Evolutionary conservation across 257 asterid species (phyloP), one percentile per base, ranked within the genome.

Genomic region (Ajuga chamaepitys): DNA sequence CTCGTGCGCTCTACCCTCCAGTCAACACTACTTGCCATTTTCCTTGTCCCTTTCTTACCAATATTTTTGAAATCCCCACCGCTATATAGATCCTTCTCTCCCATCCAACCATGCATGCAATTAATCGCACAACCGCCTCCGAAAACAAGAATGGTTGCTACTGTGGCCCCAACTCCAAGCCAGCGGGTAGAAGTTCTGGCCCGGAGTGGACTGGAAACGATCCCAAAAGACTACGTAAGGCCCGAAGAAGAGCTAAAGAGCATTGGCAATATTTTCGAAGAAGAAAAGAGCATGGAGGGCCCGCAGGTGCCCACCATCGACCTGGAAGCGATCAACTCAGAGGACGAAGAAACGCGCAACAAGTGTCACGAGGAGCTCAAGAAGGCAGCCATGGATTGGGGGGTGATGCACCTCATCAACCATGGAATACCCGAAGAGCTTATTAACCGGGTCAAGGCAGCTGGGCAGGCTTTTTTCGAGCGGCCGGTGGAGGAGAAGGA

Each of bases 351-450:
- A 8, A 69, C 68, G 26, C 73, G 77, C 0, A 70, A 40, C 46
- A 73, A 51, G 52, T 83, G 97, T 64, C 87, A 58, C 24, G 62
- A 75, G 42, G 91, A 81, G 79, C 34, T 92, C 78, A 81, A 67
- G 74, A 76, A 55, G 62, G 95, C 93, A 45, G 97, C 98, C 0
- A 69, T 35, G 75, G 96, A 92, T 14, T 92, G 98, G 98, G 96
- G 98, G 7, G 98, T 92, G 11, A 89, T 92, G 95, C 94, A 92
- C 72, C 74, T 92, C 12, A 62, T 85, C 58, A 92, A 89, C 81
- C 98, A 89, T 52, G 98, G 97, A 0, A 76, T 87, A 9, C 22
- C 83, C 0, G 78, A 78, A 24, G 88, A 80, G 65, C 28, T 92
- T 21, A 73, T 77, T 0, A 7, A 65, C 1, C 81, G 93, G 0